Evolutionary conservation across 2,329 filamentous ascomycete species (phyloP).

Genomic region (Hypoxylon sp.): DNA sequence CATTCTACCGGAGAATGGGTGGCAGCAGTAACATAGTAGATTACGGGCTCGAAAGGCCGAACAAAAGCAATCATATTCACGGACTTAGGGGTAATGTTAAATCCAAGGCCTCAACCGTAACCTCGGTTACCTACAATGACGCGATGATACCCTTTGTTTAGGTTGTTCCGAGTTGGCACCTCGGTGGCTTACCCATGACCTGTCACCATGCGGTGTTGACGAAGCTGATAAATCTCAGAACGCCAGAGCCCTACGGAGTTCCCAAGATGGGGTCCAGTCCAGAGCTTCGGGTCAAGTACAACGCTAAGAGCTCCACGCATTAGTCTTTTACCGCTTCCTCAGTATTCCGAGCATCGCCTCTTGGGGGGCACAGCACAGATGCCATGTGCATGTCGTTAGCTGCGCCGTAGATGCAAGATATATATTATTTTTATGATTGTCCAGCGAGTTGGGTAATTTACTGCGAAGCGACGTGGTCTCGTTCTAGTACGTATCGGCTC

Average conservation of each 20-base stretch:
- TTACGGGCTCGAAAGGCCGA: constrained; percentile 6
- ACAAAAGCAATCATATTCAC: constrained; percentile 12
- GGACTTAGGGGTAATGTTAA: not conserved
- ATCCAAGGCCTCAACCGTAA: not conserved
- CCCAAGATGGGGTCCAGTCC: constrained; percentile 17
- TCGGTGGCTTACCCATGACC: not conserved
- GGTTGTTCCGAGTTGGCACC: not conserved
- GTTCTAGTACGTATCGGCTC: constrained; percentile 9
- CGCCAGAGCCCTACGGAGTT: constrained; percentile 24
- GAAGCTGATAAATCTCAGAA: constrained; percentile 17
- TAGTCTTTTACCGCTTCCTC: constrained; percentile 23
- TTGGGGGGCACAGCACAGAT: constrained; percentile 24
- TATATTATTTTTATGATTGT: constrained; percentile 23
- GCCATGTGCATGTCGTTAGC: constrained; percentile 26
- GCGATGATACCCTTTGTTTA: not conserved
- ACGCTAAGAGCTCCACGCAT: constrained; percentile 14
- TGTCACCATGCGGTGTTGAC: constrained; percentile 17
- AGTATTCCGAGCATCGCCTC: constrained; percentile 19
- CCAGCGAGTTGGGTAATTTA: constrained; percentile 13
- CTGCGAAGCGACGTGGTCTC: constrained; percentile 36
- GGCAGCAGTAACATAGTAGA: not conserved
- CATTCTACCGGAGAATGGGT: constrained; percentile 1
- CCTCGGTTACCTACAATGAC: not conserved
- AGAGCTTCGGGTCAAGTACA: constrained; percentile 24
- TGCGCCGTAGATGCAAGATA: constrained; percentile 18